Evolutionary conservation across 1,284 basidiomycete genomes (phyloP).

Genomic region (Lignosus rhinocerotis): DNA sequence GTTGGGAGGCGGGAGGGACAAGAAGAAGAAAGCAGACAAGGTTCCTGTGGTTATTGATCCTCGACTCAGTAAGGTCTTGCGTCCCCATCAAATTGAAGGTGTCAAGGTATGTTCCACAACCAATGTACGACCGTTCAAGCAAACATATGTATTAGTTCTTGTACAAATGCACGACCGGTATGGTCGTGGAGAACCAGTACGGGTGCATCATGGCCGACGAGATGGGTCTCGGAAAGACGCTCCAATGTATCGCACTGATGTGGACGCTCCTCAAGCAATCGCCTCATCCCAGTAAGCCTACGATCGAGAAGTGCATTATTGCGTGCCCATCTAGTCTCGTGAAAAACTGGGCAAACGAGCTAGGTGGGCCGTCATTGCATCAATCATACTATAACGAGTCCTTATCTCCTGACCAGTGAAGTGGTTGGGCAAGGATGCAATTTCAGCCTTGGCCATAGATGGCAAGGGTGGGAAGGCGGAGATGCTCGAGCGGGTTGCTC

Average conservation of each 20-base stretch:
- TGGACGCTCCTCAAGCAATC: constrained; percentile 99
- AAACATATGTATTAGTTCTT: constrained; percentile 65
- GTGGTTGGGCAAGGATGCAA: constrained; percentile 87
- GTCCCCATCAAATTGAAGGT: constrained; percentile 98
- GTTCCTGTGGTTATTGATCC: constrained; percentile 98
- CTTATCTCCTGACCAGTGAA: constrained; percentile 57
- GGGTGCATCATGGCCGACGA: constrained; percentile 99
- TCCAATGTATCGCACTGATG: constrained; percentile 95
- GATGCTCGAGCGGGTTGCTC: constrained; percentile 73
- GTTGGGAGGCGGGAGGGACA: constrained; percentile 75
- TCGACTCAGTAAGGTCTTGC: constrained; percentile 79
- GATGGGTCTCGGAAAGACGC: constrained; percentile 96
- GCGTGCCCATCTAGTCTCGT: constrained; percentile 97
- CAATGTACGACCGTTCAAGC: constrained; percentile 1
- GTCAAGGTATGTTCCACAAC: constrained; percentile 71
- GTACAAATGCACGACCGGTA: constrained; percentile 93
- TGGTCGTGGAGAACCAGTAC: constrained; percentile 89
- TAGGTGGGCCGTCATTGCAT: constrained; percentile 53
- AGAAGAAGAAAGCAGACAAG: constrained; percentile 71
- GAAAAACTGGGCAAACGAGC: constrained; percentile 98
- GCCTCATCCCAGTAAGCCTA: constrained; percentile 80
- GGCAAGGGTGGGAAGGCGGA: constrained; percentile 88
- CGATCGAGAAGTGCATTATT: constrained; percentile 98
- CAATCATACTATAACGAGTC: background rate
- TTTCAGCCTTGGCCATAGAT: constrained; percentile 83